Percentiles rank a stretch among this genome's conserved stretches.
Evolutionary conservation across 2,329 filamentous ascomycete species (phyloP).

Genomic region (Pseudogymnoascus sp.): DNA sequence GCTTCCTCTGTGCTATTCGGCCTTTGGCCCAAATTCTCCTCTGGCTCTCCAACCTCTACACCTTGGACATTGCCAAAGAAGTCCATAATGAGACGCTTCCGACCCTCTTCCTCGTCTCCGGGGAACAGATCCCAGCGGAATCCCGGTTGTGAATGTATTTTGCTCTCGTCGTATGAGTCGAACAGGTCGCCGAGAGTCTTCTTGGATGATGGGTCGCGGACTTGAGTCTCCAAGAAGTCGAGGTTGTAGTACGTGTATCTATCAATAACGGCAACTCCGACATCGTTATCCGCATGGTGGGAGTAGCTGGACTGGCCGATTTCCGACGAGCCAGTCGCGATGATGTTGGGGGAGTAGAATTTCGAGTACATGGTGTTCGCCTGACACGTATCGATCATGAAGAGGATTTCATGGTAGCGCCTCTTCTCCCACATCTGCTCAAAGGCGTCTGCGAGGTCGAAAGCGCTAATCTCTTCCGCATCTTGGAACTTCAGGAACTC

Average conservation of each 20-base stretch:
- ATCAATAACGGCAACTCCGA: conserved; percentile 96
- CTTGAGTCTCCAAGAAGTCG: conserved; percentile 87
- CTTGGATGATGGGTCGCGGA: conserved; percentile 77
- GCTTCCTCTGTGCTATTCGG: conserved; percentile 40
- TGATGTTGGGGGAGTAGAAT: conserved; percentile 96
- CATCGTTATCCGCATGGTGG: conserved; percentile 95
- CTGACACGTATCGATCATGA: conserved; percentile 99
- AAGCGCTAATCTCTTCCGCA: conserved; percentile 92
- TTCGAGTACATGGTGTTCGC: conserved; percentile 99
- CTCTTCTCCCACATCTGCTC: conserved; percentile 99
- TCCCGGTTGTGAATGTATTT: conserved; percentile 89
- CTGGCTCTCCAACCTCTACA: conserved; percentile 66
- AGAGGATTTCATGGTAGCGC: conserved; percentile 94
- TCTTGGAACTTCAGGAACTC: conserved; percentile 99
- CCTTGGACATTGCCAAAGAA: conserved; percentile 99
- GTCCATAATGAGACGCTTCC: conserved; percentile 79
- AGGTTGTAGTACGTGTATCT: conserved; percentile 98
- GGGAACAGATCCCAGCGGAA: conserved; percentile 93
- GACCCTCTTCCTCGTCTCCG: conserved; percentile 69
- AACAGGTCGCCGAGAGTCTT: conserved; percentile 90
- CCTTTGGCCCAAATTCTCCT: conserved; percentile 22
- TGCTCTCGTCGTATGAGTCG: conserved; percentile 88
- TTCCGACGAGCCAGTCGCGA: conserved; percentile 92
- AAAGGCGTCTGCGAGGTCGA: conserved; percentile 93
- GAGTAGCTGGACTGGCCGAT: conserved; percentile 95